Evolutionary conservation across 768 basidiomycete genomes (phyloP), one percentile per base, ranked within the genome.

Genomic region (Lactifluus hygrophoroides): DNA sequence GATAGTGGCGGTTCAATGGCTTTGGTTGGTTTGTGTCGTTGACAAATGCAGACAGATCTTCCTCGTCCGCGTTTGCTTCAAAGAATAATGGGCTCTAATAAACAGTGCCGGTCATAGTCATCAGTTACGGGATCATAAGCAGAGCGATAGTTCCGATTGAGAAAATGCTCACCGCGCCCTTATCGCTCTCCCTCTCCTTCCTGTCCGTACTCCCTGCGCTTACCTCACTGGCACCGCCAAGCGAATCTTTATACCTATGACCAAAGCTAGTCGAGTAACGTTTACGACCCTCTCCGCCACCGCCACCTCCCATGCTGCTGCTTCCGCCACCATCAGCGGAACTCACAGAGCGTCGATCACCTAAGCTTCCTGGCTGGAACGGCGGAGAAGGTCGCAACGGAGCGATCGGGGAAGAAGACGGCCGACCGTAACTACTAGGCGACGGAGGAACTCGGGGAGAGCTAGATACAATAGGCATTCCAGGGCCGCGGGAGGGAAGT

Each of bases 231-330:
- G 66, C 71, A 21, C 62, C 72, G 17, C 73, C 74, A 30, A 72
- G 70, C 17, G 76, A 71, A 14, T 73, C 67, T 21, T 69, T 72
- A 67, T 87, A 87, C 44, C 88, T 77, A 68, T 90, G 83, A 10
- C 85, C 82, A 67, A 91, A 91, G 60, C 83, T 86, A 63, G 85
- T 88, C 45, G 85, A 86, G 72, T 89, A 91, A 7, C 86, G 75
- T 69, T 85, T 86, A 38, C 82, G 73, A 30, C 54, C 34, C 16
- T 28, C 63, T 10, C 50, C 68, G 4, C 65, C 52, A 55, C 50
- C 57, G 52, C 55, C 60, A 44, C 58, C 61, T 60, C 61, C 35
- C 66, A 61, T 44, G 62, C 28, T 63, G 25, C 54, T 43, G 38
- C 53, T 51, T 23, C 48, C 59, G 21, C 58, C 58, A 23, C 57